These are phyloP conservation scores for Rubus parviflorus DNA, from an alignment of 306 rosid species.

Conservation along the genomic window DNA sequence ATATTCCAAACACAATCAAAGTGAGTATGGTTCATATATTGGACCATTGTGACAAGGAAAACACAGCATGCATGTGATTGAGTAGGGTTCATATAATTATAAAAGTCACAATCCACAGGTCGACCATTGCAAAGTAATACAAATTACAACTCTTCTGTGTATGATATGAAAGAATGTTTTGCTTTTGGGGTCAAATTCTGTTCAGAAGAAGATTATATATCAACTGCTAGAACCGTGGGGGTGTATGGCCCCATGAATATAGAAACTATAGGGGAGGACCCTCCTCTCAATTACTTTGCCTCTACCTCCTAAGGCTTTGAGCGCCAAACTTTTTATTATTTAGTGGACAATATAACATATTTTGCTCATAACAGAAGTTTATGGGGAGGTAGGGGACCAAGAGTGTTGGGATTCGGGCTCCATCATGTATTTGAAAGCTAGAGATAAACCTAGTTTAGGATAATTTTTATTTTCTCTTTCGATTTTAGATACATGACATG, in stretches of 20 bases:
- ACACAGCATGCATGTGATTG: constrained; percentile 34
- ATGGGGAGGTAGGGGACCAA: not conserved
- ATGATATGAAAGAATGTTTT: constrained; percentile 29
- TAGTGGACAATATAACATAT: constrained; percentile 8
- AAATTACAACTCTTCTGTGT: constrained; percentile 1
- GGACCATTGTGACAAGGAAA: constrained; percentile 14
- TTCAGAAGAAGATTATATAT: not conserved
- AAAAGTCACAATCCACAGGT: constrained; percentile 5
- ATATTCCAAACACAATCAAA: not conserved
- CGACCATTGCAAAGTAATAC: constrained; percentile 7
- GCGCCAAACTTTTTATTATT: not conserved
- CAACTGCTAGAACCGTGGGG: constrained; percentile 10
- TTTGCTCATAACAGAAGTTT: constrained; percentile 11
- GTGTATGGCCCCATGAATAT: constrained; percentile 21
- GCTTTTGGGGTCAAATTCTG: constrained; percentile 18
- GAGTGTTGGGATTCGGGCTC: not conserved
- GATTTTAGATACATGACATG: no score
- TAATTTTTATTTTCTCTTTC: no score
- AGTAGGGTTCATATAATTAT: constrained; percentile 8
- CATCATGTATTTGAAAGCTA: not conserved
- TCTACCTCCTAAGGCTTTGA: constrained; percentile 15
- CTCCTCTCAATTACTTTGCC: not conserved
- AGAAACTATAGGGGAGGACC: not conserved
- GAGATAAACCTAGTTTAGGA: no score
- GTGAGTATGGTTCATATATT: not conserved